Evolutionary conservation across 2,329 filamentous ascomycete species (phyloP).

Genomic region (Clonostachys sp.): DNA sequence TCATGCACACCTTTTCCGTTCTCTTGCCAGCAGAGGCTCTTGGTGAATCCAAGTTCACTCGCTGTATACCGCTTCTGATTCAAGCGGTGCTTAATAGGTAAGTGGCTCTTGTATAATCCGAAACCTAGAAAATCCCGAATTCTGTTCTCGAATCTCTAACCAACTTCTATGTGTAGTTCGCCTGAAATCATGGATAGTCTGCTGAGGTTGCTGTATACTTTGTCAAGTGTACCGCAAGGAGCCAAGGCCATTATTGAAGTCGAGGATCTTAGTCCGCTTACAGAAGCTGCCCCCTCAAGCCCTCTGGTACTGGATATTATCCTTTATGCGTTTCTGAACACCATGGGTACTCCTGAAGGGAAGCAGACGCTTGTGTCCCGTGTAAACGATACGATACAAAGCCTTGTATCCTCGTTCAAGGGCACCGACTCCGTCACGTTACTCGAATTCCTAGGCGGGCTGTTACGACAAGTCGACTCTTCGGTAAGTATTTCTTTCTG

Average conservation of each 20-base stretch:
- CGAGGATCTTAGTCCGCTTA: conserved; percentile 48
- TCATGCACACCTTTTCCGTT: conserved; percentile 57
- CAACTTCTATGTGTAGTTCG: conserved; percentile 28
- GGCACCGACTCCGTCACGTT: conserved; percentile 57
- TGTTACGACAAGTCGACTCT: conserved; percentile 43
- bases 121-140: background rate
- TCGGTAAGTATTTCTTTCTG: conserved; percentile 30
- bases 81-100: conserved; percentile 50
- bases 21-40: conserved; percentile 46
- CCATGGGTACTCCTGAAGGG: conserved; percentile 24
- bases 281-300: conserved; percentile 51
- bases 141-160: no score
- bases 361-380: conserved; percentile 22
- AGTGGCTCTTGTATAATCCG: conserved; percentile 4
- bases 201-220: conserved; percentile 51
- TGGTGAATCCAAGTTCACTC: conserved; percentile 40
- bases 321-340: conserved; percentile 51
- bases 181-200: conserved; percentile 46
- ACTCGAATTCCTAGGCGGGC: conserved; percentile 48
- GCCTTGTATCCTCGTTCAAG: conserved; percentile 47
- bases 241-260: conserved; percentile 41
- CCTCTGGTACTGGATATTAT: conserved; percentile 51
- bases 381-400: conserved; percentile 41
- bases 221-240: conserved; percentile 48
- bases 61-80: conserved; percentile 48